Conservation (phyloP, 306 rosid genomes). For the Cucurbita maxima region DNA sequence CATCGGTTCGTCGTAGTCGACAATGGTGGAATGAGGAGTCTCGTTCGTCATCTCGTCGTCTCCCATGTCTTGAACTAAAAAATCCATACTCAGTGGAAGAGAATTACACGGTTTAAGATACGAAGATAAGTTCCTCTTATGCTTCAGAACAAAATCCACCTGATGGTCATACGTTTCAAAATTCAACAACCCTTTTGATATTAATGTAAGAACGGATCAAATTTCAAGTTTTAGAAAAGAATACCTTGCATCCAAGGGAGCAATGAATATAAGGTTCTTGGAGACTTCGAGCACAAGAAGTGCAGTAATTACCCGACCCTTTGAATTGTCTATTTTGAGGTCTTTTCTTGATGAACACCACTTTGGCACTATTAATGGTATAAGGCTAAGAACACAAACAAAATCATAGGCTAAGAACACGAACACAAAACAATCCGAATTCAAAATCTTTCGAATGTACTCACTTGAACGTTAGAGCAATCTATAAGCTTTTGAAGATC, state of each 20-base stretch:
- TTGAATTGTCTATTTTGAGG: slow-evolving; percentile 95
- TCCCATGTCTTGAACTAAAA: slow-evolving; percentile 57
- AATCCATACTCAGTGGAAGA: slow-evolving; percentile 65
- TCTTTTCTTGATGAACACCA: slow-evolving; percentile 92
- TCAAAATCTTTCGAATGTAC: neutral
- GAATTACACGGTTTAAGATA: slow-evolving; percentile 53
- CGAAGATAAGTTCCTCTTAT: slow-evolving; percentile 52
- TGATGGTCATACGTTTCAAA: neutral
- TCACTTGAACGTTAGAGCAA: slow-evolving; percentile 88
- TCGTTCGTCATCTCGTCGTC: slow-evolving; percentile 58
- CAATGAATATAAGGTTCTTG: slow-evolving; percentile 95
- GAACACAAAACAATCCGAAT: neutral
- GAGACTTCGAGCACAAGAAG: slow-evolving; percentile 88
- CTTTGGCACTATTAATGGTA: slow-evolving; percentile 91
- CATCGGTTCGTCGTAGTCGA: slow-evolving; percentile 62
- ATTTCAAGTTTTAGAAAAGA: neutral
- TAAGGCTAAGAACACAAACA: slow-evolving; percentile 35
- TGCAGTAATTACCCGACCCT: slow-evolving; percentile 88
- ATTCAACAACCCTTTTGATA: neutral
- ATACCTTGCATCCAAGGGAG: slow-evolving; percentile 92
- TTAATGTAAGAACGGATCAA: neutral
- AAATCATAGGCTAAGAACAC: slow-evolving; percentile 24
- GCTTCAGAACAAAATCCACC: slow-evolving; percentile 83
- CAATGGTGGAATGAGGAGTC: slow-evolving; percentile 52
- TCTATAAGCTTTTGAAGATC: slow-evolving; percentile 91